Percentiles rank a stretch among this genome's conserved stretches.
Conservation (phyloP, 1,284 basidiomycete genomes). For the Cerrena zonata region DNA sequence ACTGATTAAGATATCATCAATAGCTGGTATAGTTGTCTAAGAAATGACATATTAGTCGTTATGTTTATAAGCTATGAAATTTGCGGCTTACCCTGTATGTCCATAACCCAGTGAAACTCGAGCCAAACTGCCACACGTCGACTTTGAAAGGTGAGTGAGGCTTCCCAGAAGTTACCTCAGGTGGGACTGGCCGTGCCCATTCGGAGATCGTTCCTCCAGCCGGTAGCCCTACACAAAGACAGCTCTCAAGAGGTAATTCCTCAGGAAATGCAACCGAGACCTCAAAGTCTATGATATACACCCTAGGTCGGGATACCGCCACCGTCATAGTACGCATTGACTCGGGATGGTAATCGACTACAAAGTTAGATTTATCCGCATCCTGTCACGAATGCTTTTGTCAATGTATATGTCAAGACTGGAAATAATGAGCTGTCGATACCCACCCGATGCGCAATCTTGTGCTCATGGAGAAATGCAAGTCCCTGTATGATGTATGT, state of each 20-base stretch:
- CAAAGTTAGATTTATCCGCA: not conserved
- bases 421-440: too few relatives aligned
- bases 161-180: slow-evolving; percentile 13
- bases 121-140: slow-evolving; percentile 28
- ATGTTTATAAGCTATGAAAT: not conserved
- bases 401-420: not conserved
- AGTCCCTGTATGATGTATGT: not conserved
- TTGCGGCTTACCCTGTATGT: slow-evolving; percentile 11
- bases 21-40: not conserved
- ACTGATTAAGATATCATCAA: not conserved
- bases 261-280: not conserved
- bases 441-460: not conserved
- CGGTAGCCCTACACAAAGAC: not conserved
- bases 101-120: slow-evolving; percentile 6
- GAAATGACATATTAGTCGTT: not conserved
- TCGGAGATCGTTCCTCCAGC: not conserved
- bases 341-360: not conserved
- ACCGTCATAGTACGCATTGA: not conserved
- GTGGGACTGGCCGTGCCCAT: slow-evolving; percentile 18
- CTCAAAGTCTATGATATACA: not conserved
- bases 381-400: not conserved
- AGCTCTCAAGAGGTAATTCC: slow-evolving; percentile 12
- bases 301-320: not conserved
- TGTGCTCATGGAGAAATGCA: not conserved
- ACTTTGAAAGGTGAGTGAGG: slow-evolving; percentile 25